Evolutionary conservation across 1,139 yeast genomes (phyloP), one percentile per base, ranked within the genome.

Genomic region (Pneumocystis murina): DNA sequence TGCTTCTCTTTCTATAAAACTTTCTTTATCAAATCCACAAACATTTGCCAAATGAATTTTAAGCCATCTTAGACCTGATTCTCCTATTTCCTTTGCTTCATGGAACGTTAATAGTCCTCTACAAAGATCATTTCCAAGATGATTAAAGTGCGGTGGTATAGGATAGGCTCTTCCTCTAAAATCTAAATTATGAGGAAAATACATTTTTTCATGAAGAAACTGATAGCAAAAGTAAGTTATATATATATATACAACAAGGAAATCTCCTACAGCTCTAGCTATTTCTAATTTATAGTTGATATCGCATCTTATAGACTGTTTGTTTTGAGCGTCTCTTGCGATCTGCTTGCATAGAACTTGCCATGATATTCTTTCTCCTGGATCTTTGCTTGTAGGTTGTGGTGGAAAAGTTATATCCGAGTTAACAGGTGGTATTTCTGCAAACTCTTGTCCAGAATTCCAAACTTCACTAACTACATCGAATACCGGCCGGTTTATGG

Each of bases 151-250:
- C 1, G 96, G 95, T 0, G 96, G 85, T 61, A 92, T 76, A 4
- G 98, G 97, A 72, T 92, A 92, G 0, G 97, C 96, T 71, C 98
- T 84, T 6, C 98, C 98, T 74, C 98, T 81, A 73, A 91, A 91
- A 74, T 92, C 98, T 63, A 92, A 78, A 70, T 90, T 90, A 73
- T 92, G 97, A 5, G 98, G 97, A 77, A 91, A 88, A 73, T 84
- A 91, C 71, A 92, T 84, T 71, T 87, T 85, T 74, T 92, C 98
- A 10, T 79, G 79, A 58, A 77, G 65, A 70, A 85, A 89, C 0
- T 41, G 5, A n/a, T 17, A 41, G 17, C 20, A 41, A 41, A 7
- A 40, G 48, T 41, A 40, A 40, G 24, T n/a, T n/a, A n/a, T 41
- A 41, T 17, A 17, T 17, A 41, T 7, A 33, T 41, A 41, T 41